Conservation (phyloP, 108 stramenopile genomes). For the Mediolabrus comicus region DNA sequence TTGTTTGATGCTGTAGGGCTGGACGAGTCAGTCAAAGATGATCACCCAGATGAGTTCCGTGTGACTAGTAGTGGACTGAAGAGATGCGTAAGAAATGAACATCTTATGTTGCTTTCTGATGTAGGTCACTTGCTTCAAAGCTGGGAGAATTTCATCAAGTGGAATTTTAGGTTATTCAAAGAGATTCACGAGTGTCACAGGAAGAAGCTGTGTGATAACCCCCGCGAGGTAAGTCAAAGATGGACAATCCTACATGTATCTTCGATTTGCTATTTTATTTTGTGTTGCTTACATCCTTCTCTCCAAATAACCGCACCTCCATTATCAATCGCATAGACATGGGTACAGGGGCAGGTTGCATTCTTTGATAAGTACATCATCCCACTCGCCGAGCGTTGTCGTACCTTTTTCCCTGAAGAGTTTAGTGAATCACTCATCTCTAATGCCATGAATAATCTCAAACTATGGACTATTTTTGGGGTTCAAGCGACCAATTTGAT, state of each 20-base stretch:
- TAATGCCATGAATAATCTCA: constrained; percentile 11
- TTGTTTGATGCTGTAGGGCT: constrained; percentile 3
- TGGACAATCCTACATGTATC: too few species aligned
- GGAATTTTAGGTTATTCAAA: constrained; percentile 53
- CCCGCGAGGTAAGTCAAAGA: constrained; percentile 13
- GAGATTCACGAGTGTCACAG: constrained; percentile 29
- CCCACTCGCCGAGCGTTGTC: constrained; percentile 23
- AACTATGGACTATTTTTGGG: constrained; percentile 11
- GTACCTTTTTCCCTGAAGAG: constrained; percentile 6
- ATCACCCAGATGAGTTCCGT: constrained; percentile 22
- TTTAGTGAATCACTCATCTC: constrained; percentile 2
- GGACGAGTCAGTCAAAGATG: constrained; percentile 11
- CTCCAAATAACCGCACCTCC: background rate
- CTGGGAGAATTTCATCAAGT: constrained; percentile 53
- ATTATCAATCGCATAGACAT: constrained; percentile 3
- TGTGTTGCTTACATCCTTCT: background rate
- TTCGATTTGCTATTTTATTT: too few species aligned
- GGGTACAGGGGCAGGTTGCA: constrained; percentile 45
- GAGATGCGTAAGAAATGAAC: constrained; percentile 36
- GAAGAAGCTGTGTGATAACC: constrained; percentile 30
- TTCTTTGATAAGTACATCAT: constrained; percentile 44
- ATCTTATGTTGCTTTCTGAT: constrained; percentile 46
- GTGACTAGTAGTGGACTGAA: constrained; percentile 13
- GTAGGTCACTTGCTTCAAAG: constrained; percentile 51
- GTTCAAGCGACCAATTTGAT: background rate